Evolutionary conservation across 2,329 filamentous ascomycete genomes (phyloP).

Genomic region (Pseudopyricularia javanii): DNA sequence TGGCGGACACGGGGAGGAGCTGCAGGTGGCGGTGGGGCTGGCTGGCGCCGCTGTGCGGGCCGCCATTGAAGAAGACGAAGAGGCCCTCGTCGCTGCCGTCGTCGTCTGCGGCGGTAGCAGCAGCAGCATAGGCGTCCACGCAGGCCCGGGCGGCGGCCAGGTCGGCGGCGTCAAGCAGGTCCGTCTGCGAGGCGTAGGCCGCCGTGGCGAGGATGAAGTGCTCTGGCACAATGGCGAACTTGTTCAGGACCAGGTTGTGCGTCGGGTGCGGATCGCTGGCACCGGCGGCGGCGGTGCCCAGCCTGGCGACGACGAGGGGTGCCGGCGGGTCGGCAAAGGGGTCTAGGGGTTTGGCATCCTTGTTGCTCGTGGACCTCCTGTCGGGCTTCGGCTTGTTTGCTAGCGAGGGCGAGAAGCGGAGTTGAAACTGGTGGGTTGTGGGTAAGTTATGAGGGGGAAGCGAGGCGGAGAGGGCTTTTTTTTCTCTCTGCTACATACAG

Average conservation of each 20-base stretch:
- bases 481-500: neutral
- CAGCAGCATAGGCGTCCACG: conserved; percentile 41
- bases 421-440: conserved; percentile 47
- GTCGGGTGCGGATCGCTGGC: conserved; percentile 7
- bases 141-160: conserved; percentile 50
- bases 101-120: too few relatives aligned
- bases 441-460: too few relatives aligned
- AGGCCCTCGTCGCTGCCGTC: conserved; percentile 18
- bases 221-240: conserved; percentile 58
- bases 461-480: neutral
- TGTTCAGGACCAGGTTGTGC: conserved; percentile 61
- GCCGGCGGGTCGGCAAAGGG: conserved; percentile 51
- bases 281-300: conserved; percentile 23
- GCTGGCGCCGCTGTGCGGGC: conserved; percentile 54
- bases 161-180: conserved; percentile 48
- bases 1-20: conserved; percentile 52
- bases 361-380: neutral
- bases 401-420: conserved; percentile 58
- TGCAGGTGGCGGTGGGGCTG: conserved; percentile 64
- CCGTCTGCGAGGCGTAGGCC: conserved; percentile 50
- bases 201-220: conserved; percentile 63
- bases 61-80: conserved; percentile 61
- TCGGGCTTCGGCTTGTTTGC: conserved; percentile 50
- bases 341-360: conserved; percentile 28
- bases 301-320: conserved; percentile 37